Evolutionary conservation across 805 yeast species (phyloP).

Genomic region (Sugiyamaella floridensis): DNA sequence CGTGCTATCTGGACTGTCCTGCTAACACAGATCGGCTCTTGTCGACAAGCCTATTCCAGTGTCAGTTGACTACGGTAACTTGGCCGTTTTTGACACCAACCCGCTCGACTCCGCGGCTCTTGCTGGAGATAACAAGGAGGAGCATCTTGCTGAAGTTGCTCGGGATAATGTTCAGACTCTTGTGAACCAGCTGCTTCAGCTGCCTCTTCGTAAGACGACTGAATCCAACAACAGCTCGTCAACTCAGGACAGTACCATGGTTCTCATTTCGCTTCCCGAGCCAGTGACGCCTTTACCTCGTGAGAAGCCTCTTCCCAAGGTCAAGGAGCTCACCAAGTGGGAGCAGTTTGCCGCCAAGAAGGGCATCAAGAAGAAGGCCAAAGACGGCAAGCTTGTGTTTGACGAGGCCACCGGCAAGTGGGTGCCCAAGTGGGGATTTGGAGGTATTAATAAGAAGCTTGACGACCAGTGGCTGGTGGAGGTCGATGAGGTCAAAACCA

Average conservation of each 20-base stretch:
- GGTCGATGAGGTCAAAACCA: conserved; percentile 61
- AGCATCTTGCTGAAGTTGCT: conserved; percentile 54
- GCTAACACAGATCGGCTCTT: conserved; percentile 12
- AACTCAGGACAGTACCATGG: conserved; percentile 57
- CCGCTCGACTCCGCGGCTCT: conserved; percentile 64
- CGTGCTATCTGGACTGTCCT: background rate
- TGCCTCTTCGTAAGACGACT: conserved; percentile 83
- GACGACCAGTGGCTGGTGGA: conserved; percentile 96
- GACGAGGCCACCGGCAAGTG: conserved; percentile 90
- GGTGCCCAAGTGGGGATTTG: conserved; percentile 98
- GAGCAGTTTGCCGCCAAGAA: conserved; percentile 92
- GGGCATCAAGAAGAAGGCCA: conserved; percentile 87
- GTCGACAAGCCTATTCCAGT: conserved; percentile 92
- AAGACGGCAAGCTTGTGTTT: conserved; percentile 79
- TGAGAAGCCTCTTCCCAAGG: conserved; percentile 92
- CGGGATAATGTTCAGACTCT: conserved; percentile 91
- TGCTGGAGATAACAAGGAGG: conserved; percentile 47
- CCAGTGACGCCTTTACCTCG: conserved; percentile 80
- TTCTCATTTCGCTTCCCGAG: conserved; percentile 78
- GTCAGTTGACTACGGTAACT: conserved; percentile 80
- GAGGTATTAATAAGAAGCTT: conserved; percentile 79
- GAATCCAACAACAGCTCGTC: conserved; percentile 56
- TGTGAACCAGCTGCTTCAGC: conserved; percentile 81
- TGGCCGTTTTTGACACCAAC: conserved; percentile 84
- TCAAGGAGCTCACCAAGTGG: conserved; percentile 92